These are phyloP conservation scores for Aspergillus amoenus DNA, from an alignment of 2,329 filamentous ascomycete genomes.

Conservation along the genomic window DNA sequence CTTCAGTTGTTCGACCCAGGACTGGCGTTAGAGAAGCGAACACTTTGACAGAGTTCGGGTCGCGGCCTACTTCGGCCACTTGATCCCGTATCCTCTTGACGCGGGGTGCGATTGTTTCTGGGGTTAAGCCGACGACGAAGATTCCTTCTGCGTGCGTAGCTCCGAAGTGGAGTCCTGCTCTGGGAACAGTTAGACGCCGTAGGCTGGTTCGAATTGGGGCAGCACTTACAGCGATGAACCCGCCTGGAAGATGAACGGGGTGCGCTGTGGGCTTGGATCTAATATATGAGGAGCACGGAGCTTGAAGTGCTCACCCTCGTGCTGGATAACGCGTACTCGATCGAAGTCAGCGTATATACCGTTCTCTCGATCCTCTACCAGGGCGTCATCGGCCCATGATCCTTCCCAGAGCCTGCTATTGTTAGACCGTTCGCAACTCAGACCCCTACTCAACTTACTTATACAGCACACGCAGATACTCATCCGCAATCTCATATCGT, in stretches of 20 bases:
- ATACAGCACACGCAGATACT: conserved; percentile 62
- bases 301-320: conserved; percentile 56
- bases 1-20: conserved; percentile 51
- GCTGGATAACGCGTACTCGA: conserved; percentile 56
- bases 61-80: conserved; percentile 52
- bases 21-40: conserved; percentile 54
- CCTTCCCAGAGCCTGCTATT: conserved; percentile 52
- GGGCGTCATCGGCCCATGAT: conserved; percentile 59
- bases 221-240: conserved; percentile 50
- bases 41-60: conserved; percentile 58
- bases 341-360: conserved; percentile 60
- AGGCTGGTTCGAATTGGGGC: too few species aligned
- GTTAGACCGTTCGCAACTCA: not conserved
- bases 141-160: conserved; percentile 61
- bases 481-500: conserved; percentile 61
- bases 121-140: conserved; percentile 57
- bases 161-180: conserved; percentile 56
- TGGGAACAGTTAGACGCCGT: too few species aligned
- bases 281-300: conserved; percentile 50
- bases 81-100: conserved; percentile 54
- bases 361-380: conserved; percentile 52
- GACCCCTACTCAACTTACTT: conserved; percentile 55
- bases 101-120: conserved; percentile 50
- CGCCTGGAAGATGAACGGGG: conserved; percentile 59
- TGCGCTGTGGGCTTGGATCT: conserved; percentile 57